Conservation (phyloP, 1,139 yeast species). For the Yamadazyma triangularis region DNA sequence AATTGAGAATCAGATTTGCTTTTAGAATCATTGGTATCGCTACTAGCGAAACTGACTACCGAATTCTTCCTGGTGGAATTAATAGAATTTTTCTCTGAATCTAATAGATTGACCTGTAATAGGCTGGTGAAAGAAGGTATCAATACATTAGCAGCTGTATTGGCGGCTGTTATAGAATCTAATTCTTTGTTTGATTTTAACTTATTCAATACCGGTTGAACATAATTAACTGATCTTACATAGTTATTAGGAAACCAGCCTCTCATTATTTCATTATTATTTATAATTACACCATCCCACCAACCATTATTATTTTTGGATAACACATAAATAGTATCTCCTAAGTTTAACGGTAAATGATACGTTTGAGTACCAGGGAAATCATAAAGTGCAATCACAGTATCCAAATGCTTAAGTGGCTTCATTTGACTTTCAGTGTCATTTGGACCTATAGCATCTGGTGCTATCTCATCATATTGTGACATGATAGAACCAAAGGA, state of each 20-base stretch:
- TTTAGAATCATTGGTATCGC: slow-evolving; percentile 16
- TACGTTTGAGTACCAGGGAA: slow-evolving; percentile 45
- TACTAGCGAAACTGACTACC: slow-evolving; percentile 45
- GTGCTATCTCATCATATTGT: slow-evolving; percentile 32
- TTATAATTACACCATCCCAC: slow-evolving; percentile 69
- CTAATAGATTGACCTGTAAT: slow-evolving; percentile 33
- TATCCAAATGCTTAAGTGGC: slow-evolving; percentile 38
- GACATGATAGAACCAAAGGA: slow-evolving; percentile 6
- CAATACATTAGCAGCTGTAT: slow-evolving; percentile 47
- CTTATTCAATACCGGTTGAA: slow-evolving; percentile 41
- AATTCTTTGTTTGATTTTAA: slow-evolving; percentile 38
- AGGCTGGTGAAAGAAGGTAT: slow-evolving; percentile 42
- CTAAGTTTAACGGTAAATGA: slow-evolving; percentile 43
- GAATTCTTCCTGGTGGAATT: slow-evolving; percentile 40
- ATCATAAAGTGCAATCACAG: slow-evolving; percentile 50
- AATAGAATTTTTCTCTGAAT: slow-evolving; percentile 27
- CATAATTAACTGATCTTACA: slow-evolving; percentile 46
- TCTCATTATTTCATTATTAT: slow-evolving; percentile 37
- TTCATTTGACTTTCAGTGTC: slow-evolving; percentile 17
- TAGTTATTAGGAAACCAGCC: slow-evolving; percentile 77
- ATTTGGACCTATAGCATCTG: slow-evolving; percentile 33
- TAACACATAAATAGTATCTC: slow-evolving; percentile 50
- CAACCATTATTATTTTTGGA: slow-evolving; percentile 57
- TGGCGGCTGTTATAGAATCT: slow-evolving; percentile 45
- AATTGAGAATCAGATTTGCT: slow-evolving; percentile 8